Evolutionary conservation across 805 yeast genomes (phyloP).

Genomic region (Isabelozyma rhagii): DNA sequence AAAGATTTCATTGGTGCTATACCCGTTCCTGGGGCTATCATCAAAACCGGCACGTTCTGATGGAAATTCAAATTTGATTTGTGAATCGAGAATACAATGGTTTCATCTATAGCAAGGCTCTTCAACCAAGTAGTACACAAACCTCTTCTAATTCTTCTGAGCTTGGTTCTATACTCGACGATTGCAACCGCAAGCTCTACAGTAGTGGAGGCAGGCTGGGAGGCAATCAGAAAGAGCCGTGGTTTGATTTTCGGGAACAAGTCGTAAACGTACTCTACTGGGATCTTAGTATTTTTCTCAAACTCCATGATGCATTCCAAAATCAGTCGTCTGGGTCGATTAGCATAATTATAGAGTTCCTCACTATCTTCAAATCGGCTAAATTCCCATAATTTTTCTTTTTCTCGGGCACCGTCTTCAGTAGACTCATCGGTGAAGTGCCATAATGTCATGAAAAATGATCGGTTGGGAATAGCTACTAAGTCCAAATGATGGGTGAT

Average conservation of each 20-base stretch:
- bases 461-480: conserved; percentile 75
- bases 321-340: conserved; percentile 85
- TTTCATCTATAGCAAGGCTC: conserved; percentile 44
- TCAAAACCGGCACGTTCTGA: conserved; percentile 46
- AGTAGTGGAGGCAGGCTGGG: conserved; percentile 37
- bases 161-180: conserved; percentile 81
- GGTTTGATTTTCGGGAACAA: conserved; percentile 77
- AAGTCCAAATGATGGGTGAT: conserved; percentile 81
- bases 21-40: conserved; percentile 95
- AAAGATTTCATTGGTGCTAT: conserved; percentile 87
- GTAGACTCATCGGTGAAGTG: conserved; percentile 52
- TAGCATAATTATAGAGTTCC: conserved; percentile 86
- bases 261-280: conserved; percentile 73
- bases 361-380: conserved; percentile 69
- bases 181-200: conserved; percentile 78
- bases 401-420: conserved; percentile 68
- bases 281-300: conserved; percentile 63
- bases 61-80: conserved; percentile 40
- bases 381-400: conserved; percentile 73
- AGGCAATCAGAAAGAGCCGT: conserved; percentile 81
- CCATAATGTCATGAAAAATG: conserved; percentile 72
- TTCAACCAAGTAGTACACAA: conserved; percentile 78
- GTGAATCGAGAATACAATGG: conserved; percentile 51
- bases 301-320: conserved; percentile 84
- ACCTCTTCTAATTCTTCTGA: conserved; percentile 74